Percentiles rank a stretch among this genome's conserved stretches.
These are phyloP conservation scores for Lolium multiflorum DNA, from an alignment of 176 grass and related monocot genomes.

Conservation along the genomic window DNA sequence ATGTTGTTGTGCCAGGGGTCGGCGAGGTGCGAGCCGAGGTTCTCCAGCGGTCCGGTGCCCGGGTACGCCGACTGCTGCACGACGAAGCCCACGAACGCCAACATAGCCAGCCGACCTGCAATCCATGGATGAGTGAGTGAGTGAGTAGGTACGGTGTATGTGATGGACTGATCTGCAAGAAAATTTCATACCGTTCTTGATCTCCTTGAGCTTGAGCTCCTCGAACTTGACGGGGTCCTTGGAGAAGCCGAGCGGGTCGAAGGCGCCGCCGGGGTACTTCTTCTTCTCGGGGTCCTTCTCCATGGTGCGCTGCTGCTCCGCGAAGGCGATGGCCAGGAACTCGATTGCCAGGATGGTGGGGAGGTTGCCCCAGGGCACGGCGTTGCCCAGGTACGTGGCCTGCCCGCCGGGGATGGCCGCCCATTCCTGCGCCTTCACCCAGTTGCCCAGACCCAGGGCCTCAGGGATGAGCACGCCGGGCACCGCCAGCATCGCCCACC, in stretches of 20 bases:
- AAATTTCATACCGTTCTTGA: conserved; percentile 79
- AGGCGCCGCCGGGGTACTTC: conserved; percentile 99
- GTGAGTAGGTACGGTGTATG: no score
- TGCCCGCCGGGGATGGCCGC: conserved; percentile 84
- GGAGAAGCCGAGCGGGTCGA: conserved; percentile 98
- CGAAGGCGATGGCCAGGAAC: conserved; percentile 96
- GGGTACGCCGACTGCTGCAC: conserved; percentile 97
- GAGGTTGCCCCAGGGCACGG: conserved; percentile 89
- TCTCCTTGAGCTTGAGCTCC: conserved; percentile 98
- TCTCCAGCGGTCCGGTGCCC: conserved; percentile 92
- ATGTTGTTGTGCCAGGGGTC: conserved; percentile 99
- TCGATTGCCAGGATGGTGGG: conserved; percentile 94
- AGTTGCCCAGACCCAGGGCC: conserved; percentile 93
- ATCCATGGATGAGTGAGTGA: not conserved
- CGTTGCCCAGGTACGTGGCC: conserved; percentile 90
- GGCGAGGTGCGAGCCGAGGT: conserved; percentile 79
- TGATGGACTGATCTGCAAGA: no score
- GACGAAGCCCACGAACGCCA: conserved; percentile 96
- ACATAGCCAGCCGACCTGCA: conserved; percentile 81
- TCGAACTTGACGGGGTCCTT: conserved; percentile 94
- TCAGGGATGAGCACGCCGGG: conserved; percentile 90
- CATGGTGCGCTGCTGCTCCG: conserved; percentile 99
- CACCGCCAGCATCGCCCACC: conserved; percentile 82
- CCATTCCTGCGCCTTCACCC: conserved; percentile 99
- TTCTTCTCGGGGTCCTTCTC: conserved; percentile 99